Base-by-base conservation (phyloP, 75 land plant genomes). In the Selaginella tamariscina region DNA sequence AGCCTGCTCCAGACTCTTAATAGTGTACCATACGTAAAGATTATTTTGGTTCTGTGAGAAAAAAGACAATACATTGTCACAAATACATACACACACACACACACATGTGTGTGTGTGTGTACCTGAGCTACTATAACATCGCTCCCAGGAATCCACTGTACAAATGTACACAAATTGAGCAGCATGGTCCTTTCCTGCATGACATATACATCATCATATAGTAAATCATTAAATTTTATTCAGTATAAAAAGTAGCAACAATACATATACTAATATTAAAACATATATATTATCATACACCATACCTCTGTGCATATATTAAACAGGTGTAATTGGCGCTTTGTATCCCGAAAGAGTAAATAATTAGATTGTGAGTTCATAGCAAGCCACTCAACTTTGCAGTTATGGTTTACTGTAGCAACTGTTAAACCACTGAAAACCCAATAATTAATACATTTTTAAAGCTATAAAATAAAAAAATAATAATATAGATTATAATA, bases 101-200 rank as follows among this genome's bases (percentile, higher is more conserved):
- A 20, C 54, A 64, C 1, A 33, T 18, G 32, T 32, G 21, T 68
- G 8, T 18, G 62, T 8, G 23, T 2, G 2, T 8, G 32, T 77
- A 77, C 79, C 75, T 77, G 79, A 63, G 79, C 79, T 13, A 77
- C 76, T 0, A 77, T 65, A 24, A 77, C 79, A 69, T 77, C 75
- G 21, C 77, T 72, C 20, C 62, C 71, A 22, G 79, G 79, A 23
- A 77, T 75, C 79, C 79, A 77, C 27, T 77, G 74, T 33, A 77
- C 79, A 69, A 67, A 77, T 67, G 63, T 77, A 54, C 79, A 77
- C 26, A 73, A 44, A 32, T 74, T 69, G 54, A 77, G 30, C 18
- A 77, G 59, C 49, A 65, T 65, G 21, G 30, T 71, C 0, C 68
- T 29, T 39, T 76, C 78, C 78, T 76, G 78, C 56, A 71, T 18